These are phyloP conservation scores for Mucor lusitanicus DNA, from an alignment of 371 early-diverging fungal species.

Conservation along the genomic window DNA sequence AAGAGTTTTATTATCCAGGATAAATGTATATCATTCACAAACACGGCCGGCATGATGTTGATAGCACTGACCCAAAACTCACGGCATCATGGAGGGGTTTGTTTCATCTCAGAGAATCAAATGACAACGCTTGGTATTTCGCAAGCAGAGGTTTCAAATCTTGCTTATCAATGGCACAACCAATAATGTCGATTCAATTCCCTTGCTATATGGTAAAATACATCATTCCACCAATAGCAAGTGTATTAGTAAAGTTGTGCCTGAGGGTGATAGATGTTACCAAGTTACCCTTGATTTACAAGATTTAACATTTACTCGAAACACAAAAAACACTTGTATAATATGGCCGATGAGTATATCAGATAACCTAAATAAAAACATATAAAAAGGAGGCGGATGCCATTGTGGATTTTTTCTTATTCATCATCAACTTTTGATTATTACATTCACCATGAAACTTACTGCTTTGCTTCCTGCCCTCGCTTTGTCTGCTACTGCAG, in stretches of 20 bases:
- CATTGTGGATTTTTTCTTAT: neutral
- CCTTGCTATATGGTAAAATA: neutral
- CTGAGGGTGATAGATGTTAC: neutral
- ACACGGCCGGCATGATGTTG: neutral
- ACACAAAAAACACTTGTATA: neutral
- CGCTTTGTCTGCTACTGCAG: conserved; percentile 2
- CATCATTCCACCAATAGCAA: neutral
- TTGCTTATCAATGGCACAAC: neutral
- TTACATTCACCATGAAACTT: neutral
- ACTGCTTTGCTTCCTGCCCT: neutral
- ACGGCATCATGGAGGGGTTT: neutral
- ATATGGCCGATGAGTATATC: neutral
- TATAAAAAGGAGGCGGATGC: neutral
- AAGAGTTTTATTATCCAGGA: neutral
- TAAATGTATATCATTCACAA: neutral
- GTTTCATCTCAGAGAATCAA: neutral
- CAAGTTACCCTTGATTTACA: neutral
- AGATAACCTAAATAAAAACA: neutral
- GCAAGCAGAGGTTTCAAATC: too few species aligned
- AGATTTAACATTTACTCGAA: neutral
- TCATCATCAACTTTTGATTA: neutral
- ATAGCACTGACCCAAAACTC: too few species aligned
- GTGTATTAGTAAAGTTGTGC: neutral
- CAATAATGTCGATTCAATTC: neutral
- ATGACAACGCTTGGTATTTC: too few species aligned